Evolutionary conservation across 2,329 filamentous ascomycete species (phyloP), one percentile per base, ranked within the genome.

Genomic region (Colletotrichum coccodes): DNA sequence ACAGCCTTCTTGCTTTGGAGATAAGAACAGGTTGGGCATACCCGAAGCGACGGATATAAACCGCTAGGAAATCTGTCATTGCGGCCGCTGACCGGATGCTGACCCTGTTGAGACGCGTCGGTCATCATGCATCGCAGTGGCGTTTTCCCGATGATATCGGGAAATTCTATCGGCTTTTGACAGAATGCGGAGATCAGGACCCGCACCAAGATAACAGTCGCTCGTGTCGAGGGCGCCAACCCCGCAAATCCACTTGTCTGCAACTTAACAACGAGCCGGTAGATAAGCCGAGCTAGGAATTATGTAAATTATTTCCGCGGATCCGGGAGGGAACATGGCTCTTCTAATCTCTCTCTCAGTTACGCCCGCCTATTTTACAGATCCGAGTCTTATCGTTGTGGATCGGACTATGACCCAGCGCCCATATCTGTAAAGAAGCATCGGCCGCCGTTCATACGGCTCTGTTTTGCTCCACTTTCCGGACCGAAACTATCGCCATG

Each of bases 71-170:
- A 32, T 3, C 5, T 42, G 18, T 7, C 38, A 9, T 30, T 21
- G 11, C n/a, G 38, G 3, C 34, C 14, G 14, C 38, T 34, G 40
- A 26, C 18, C 50, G 54, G 26, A 49, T 38, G 49, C 26, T 44
- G 30, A 14, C 23, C n/a, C 32, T 9, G 11, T 32, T 23, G 16
- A 12, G n/a, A 12, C 18, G 8, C 44, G 23, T 52, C 66, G 54
- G 66, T 8, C 28, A 56, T 65, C 46, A 21, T 65, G 54, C 56
- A 50, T 46, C 28, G 32, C 47, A 23, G 47, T 54, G 34, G 49
- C 28, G 2, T 50, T 50, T 69, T 44, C 54, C 66, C 61, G 61
- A 69, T 9, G 32, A 26, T 23, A 8, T 69, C 66, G 61, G 61
- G 21, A 38, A 69, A 69, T 26, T 28, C 7, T 18, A 26, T 69